Base-by-base conservation (phyloP, 1,284 basidiomycete genomes). In the Sporisorium iseilematis-ciliati region DNA sequence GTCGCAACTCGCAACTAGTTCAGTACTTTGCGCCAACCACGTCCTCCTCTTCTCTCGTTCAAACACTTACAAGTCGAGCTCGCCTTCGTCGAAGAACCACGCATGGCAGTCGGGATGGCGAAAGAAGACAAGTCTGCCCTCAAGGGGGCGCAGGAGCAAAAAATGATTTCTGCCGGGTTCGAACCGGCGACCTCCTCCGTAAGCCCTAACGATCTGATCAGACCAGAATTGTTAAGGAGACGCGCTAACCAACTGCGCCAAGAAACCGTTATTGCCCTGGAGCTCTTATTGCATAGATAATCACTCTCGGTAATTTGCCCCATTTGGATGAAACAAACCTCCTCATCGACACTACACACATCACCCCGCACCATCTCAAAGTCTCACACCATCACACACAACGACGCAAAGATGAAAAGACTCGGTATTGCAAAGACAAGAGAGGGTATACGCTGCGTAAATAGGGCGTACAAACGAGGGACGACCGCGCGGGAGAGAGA, bases 231-330 rank as follows among this genome's bases (percentile, higher is more conserved):
- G 72, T 75, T 75, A 75, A 75, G 72, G 66, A 75, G 72, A 75
- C 66, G 72, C 66, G 65, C 71, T 74, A 74, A 74, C 71, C 71
- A 75, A 66, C 72, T 75, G 72, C 72, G 72, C 67, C 72, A 75
- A 63, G 69, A 66, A 66, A 71, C 68, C 62, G 20, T 12, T 14
- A 31, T 49, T 12, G 2, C 6, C 10, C 33, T 33, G 7, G n/a
- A n/a, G 12, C 7, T 2, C 14, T 2, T 14, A 16, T 38, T 38
- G 35, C 35, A 38, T 38, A 38, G 2, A 38, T 2, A 16, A 3
- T 14, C 14, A 3, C 35, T 35, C 12, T 7, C 10, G 12, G 12
- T 8, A 2, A 8, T 2, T 33, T 11, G 33, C 33, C 10, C 11
- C 7, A 33, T 33, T 11, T 8, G 7, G 7, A 33, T 2, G 6